Evolutionary conservation across 495 filamentous ascomycete species (phyloP).

Genomic region (Astrothelium subdiscretum): DNA sequence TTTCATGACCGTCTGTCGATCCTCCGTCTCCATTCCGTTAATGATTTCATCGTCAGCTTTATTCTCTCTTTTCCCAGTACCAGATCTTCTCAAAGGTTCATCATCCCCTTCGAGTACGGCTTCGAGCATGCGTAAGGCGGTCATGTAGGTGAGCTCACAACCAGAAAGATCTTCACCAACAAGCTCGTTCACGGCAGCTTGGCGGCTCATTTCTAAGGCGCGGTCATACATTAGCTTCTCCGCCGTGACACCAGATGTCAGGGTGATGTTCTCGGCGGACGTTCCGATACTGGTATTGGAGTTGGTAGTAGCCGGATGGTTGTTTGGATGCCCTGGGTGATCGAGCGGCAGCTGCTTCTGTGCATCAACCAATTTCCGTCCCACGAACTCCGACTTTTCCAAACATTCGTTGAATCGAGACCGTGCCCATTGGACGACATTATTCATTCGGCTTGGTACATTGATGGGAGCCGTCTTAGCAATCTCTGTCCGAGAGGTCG

Average conservation of each 20-base stretch:
- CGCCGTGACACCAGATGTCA: slow-evolving; percentile 70
- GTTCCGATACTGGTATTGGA: slow-evolving; percentile 34
- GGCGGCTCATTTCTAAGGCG: slow-evolving; percentile 88
- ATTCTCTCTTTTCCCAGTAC: slow-evolving; percentile 19
- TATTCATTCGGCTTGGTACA: slow-evolving; percentile 66
- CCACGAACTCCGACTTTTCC: slow-evolving; percentile 87
- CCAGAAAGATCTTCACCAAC: slow-evolving; percentile 78
- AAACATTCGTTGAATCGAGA: slow-evolving; percentile 90
- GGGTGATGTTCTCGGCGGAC: slow-evolving; percentile 53
- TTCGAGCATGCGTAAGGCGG: slow-evolving; percentile 86
- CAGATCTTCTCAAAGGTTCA: slow-evolving; percentile 30
- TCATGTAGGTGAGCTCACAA: slow-evolving; percentile 87
- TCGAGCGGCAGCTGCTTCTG: slow-evolving; percentile 73
- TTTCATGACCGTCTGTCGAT: slow-evolving; percentile 31
- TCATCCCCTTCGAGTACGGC: slow-evolving; percentile 84
- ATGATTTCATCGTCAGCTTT: slow-evolving; percentile 23
- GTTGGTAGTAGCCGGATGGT: slow-evolving; percentile 46
- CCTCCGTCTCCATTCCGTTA: slow-evolving; percentile 29
- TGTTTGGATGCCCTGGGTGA: slow-evolving; percentile 76
- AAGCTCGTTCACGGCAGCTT: slow-evolving; percentile 89
- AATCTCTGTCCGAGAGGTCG: slow-evolving; percentile 17
- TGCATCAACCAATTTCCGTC: slow-evolving; percentile 72
- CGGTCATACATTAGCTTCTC: slow-evolving; percentile 98
- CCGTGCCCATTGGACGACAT: slow-evolving; percentile 88
- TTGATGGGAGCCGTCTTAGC: slow-evolving; percentile 38